These are phyloP conservation scores for Dendrothele bispora DNA, from an alignment of 768 basidiomycete species.

Conservation along the genomic window DNA sequence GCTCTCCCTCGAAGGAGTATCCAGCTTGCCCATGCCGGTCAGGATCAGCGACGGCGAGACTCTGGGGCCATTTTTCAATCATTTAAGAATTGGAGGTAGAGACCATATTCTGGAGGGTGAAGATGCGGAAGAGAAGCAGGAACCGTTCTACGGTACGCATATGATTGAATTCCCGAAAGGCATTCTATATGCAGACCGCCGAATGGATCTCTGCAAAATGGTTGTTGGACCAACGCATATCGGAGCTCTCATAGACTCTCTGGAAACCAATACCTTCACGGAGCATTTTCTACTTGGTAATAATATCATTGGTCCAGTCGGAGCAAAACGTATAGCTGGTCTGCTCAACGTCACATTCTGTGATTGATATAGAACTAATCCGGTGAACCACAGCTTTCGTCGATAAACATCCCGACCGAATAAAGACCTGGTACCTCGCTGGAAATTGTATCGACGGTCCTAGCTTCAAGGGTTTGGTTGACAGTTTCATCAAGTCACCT, in stretches of 20 bases:
- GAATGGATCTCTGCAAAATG: conserved; percentile 19
- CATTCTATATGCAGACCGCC: conserved; percentile 15
- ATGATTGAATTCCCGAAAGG: conserved; percentile 18
- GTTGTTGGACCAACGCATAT: conserved; percentile 17
- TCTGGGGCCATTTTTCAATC: conserved; percentile 6
- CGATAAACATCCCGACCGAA: conserved; percentile 11
- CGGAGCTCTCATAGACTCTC: conserved; percentile 14
- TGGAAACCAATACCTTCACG: conserved; percentile 11
- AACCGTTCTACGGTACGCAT: conserved; percentile 6
- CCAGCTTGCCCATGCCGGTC: conserved; percentile 13
- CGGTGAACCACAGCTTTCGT: conserved; percentile 15
- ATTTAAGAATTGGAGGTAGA: no score
- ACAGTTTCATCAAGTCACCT: conserved; percentile 13
- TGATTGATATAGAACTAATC: no score
- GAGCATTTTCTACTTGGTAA: conserved; percentile 17
- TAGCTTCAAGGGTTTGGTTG: conserved; percentile 13
- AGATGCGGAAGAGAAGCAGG: not conserved
- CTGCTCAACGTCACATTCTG: no score
- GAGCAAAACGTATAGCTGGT: no score
- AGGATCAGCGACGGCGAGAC: conserved; percentile 11
- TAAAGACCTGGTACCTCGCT: conserved; percentile 18
- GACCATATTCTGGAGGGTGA: not conserved
- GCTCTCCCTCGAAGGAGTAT: conserved; percentile 13
- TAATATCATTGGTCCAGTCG: conserved; percentile 15
- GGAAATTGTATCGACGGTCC: conserved; percentile 12